Evolutionary conservation across 768 basidiomycete genomes (phyloP).

Genomic region (Trametes elegans): DNA sequence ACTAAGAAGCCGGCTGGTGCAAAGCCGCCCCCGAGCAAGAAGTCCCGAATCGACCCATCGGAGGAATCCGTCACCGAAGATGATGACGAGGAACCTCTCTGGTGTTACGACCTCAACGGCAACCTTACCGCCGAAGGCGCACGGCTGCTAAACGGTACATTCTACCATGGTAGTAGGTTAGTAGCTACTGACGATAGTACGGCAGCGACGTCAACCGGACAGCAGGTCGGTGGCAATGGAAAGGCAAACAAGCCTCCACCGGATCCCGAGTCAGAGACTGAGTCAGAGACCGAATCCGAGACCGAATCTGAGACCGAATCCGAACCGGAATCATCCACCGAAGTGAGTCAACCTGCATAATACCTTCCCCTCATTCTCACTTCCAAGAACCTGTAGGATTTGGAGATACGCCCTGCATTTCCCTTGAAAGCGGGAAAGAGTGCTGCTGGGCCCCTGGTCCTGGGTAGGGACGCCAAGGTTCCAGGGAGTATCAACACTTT

Average conservation of each 20-base stretch:
- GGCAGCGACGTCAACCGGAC: not conserved
- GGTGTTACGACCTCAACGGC: too few relatives aligned
- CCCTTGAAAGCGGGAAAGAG: slow-evolving; percentile 44
- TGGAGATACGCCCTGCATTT: slow-evolving; percentile 55
- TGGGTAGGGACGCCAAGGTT: slow-evolving; percentile 52
- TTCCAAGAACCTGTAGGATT: slow-evolving; percentile 37
- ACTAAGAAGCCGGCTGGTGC: not conserved
- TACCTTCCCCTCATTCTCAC: too few relatives aligned
- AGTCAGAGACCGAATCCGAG: not conserved
- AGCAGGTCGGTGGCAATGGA: too few relatives aligned
- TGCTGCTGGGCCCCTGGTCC: slow-evolving; percentile 43
- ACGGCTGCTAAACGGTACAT: too few relatives aligned
- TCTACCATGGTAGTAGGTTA: too few relatives aligned
- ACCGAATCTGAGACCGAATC: slow-evolving; percentile 44
- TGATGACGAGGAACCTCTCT: slow-evolving; percentile 36
- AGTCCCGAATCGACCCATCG: not conserved
- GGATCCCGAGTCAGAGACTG: not conserved
- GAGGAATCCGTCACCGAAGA: slow-evolving; percentile 41
- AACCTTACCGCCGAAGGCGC: too few relatives aligned
- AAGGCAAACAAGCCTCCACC: too few relatives aligned
- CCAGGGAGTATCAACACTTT: slow-evolving; percentile 78
- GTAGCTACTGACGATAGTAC: not conserved
- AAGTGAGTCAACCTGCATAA: not conserved
- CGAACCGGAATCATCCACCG: slow-evolving; percentile 19
- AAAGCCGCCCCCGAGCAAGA: not conserved